Conservation (phyloP, 2,329 filamentous ascomycete species). For the Aureobasidium uvarum region DNA sequence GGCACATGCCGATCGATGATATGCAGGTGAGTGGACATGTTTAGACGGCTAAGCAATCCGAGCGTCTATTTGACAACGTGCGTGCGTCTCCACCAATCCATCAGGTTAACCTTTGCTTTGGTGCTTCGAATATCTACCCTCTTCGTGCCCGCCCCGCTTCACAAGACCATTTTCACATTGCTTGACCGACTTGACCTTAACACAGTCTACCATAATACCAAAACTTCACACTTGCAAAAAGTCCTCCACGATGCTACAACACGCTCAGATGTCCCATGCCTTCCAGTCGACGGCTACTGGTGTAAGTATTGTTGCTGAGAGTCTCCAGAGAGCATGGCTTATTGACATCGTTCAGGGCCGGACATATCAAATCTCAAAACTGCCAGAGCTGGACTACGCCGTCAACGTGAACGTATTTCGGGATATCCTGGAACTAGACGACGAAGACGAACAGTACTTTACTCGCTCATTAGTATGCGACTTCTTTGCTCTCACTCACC, state of each 20-base stretch:
- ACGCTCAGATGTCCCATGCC: slow-evolving; percentile 19
- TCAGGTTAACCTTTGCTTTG: slow-evolving; percentile 2
- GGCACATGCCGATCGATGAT: slow-evolving; percentile 17
- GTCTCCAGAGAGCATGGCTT: not conserved
- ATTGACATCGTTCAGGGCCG: slow-evolving; percentile 7
- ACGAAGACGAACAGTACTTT: slow-evolving; percentile 24
- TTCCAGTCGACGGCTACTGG: slow-evolving; percentile 1
- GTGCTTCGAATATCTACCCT: slow-evolving; percentile 8
- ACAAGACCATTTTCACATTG: not conserved
- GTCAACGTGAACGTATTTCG: slow-evolving; percentile 4
- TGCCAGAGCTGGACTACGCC: slow-evolving; percentile 17
- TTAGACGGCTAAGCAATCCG: slow-evolving; percentile 17
- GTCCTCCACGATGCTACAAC: slow-evolving; percentile 13
- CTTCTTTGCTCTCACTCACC: slow-evolving; percentile 7
- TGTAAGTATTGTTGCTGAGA: not conserved
- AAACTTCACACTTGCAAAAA: not conserved
- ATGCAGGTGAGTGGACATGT: slow-evolving; percentile 16
- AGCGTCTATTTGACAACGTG: slow-evolving; percentile 24
- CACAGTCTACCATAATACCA: not conserved
- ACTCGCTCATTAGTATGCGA: slow-evolving; percentile 20
- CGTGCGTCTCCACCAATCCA: slow-evolving; percentile 19
- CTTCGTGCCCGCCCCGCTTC: slow-evolving; percentile 5
- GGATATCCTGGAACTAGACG: slow-evolving; percentile 16
- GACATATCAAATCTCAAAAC: slow-evolving; percentile 16
- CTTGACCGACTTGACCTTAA: not conserved